Evolutionary conservation across 2,329 filamentous ascomycete species (phyloP).

Genomic region (Fusarium kyushuense): DNA sequence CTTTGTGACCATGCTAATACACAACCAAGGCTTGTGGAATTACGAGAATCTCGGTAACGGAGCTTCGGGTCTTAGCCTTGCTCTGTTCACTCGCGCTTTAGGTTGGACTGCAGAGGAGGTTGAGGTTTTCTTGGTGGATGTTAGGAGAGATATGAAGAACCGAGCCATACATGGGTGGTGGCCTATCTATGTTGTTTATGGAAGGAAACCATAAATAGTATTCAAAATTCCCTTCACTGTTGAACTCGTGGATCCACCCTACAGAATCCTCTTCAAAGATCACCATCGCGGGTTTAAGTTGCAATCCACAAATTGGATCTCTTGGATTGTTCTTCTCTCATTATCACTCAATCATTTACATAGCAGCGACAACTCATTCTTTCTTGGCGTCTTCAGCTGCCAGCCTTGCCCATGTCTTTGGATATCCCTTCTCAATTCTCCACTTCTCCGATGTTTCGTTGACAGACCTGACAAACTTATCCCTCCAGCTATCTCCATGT

Average conservation of each 20-base stretch:
- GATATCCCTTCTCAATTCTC: slow-evolving; percentile 29
- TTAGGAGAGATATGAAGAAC: slow-evolving; percentile 52
- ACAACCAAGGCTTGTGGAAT: slow-evolving; percentile 54
- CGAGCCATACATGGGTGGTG: slow-evolving; percentile 54
- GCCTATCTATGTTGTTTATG: slow-evolving; percentile 52
- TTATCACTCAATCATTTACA: not conserved
- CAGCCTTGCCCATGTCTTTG: slow-evolving; percentile 24
- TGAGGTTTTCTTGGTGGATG: slow-evolving; percentile 51
- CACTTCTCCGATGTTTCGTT: slow-evolving; percentile 39
- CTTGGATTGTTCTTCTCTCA: too few relatives aligned
- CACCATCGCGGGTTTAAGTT: not conserved
- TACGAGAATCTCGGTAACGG: slow-evolving; percentile 52
- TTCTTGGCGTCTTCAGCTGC: not conserved
- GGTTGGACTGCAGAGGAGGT: slow-evolving; percentile 53
- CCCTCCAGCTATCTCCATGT: slow-evolving; percentile 33
- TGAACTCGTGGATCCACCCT: rapidly evolving
- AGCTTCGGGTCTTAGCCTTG: slow-evolving; percentile 53
- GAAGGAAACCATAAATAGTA: slow-evolving; percentile 31
- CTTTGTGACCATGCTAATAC: rapidly evolving
- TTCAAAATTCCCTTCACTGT: not conserved
- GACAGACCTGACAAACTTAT: slow-evolving; percentile 18
- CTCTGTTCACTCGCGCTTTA: slow-evolving; percentile 54
- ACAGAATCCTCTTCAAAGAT: not conserved
- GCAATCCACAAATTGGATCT: too few relatives aligned
- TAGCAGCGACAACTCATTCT: not conserved